Conservation (phyloP, 2,329 filamentous ascomycete species). For the Sporothrix protearum region DNA sequence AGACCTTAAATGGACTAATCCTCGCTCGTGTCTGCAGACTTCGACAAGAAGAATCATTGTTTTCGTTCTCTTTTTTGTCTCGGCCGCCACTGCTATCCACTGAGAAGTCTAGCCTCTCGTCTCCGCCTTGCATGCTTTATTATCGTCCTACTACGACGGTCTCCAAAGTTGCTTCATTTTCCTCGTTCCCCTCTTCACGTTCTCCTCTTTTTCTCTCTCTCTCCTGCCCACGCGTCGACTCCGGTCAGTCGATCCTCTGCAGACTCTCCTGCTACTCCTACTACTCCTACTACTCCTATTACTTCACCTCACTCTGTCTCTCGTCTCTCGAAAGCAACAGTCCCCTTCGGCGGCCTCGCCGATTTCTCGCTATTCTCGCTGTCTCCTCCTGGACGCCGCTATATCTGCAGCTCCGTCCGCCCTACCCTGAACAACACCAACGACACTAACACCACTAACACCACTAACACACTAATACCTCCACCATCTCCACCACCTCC, state of each 20-base stretch:
- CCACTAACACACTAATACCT: too few species aligned
- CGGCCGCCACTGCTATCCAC: neutral
- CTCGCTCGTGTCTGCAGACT: constrained; percentile 20
- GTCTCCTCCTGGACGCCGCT: constrained; percentile 8
- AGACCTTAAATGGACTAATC: constrained; percentile 28
- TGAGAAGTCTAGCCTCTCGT: neutral
- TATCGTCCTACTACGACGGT: neutral
- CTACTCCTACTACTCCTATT: neutral
- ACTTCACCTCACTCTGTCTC: neutral
- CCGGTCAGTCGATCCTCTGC: constrained; percentile 9
- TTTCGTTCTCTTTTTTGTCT: constrained; percentile 13
- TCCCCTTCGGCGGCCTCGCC: neutral
- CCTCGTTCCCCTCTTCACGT: neutral
- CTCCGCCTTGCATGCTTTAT: constrained; percentile 12
- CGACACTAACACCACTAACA: constrained; percentile 6
- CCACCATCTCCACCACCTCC: too few species aligned
- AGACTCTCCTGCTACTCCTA: too few species aligned
- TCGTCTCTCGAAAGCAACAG: neutral
- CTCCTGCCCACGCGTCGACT: constrained; percentile 2
- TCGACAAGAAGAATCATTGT: neutral
- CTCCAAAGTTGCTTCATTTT: neutral
- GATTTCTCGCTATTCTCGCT: constrained; percentile 4
- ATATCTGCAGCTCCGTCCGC: constrained; percentile 15
- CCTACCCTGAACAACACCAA: constrained; percentile 15
- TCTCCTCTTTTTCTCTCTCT: neutral